Conservation (phyloP, 1,284 basidiomycete genomes). For the Ustilago sp. region DNA sequence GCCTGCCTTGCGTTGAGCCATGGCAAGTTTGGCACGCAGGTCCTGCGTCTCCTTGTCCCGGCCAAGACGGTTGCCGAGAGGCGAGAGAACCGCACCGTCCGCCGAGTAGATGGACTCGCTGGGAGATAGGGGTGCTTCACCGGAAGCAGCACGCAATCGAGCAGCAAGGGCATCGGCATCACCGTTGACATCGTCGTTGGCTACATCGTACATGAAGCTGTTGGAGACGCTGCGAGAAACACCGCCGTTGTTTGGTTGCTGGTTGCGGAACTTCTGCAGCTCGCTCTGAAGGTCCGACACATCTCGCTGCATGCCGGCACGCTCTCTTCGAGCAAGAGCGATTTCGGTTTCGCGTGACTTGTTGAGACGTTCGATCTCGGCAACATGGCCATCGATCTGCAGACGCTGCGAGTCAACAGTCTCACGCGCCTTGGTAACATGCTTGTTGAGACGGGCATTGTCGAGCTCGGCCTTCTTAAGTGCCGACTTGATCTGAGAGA, state of each 20-base stretch:
- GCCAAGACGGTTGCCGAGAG: conserved; percentile 45
- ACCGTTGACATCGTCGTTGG: conserved; percentile 35
- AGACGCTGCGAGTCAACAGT: conserved; percentile 85
- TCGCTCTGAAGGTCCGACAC: conserved; percentile 88
- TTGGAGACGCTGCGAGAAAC: conserved; percentile 51
- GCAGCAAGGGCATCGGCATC: conserved; percentile 40
- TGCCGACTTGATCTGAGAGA: conserved; percentile 77
- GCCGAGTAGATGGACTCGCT: conserved; percentile 49
- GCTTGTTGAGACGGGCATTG: conserved; percentile 81
- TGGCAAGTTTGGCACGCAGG: conserved; percentile 60
- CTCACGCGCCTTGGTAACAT: conserved; percentile 81
- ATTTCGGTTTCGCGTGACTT: conserved; percentile 91
- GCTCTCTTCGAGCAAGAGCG: conserved; percentile 86
- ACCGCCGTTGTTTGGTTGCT: conserved; percentile 42
- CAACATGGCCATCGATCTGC: conserved; percentile 81
- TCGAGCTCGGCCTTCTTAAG: conserved; percentile 82
- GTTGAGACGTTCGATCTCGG: conserved; percentile 80
- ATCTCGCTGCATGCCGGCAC: conserved; percentile 88
- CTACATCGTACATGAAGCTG: conserved; percentile 52
- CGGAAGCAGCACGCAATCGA: conserved; percentile 40
- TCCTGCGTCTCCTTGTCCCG: conserved; percentile 60
- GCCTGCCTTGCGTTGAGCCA: conserved; percentile 63
- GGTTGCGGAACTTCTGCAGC: conserved; percentile 71
- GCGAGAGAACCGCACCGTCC: conserved; percentile 44
- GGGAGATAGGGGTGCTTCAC: conserved; percentile 42